A percentile compares a stretch with the other conserved stretches of the same genome.
These are phyloP conservation scores for Eucalyptus marginata DNA, from an alignment of 345 rosid species.

Conservation along the genomic window DNA sequence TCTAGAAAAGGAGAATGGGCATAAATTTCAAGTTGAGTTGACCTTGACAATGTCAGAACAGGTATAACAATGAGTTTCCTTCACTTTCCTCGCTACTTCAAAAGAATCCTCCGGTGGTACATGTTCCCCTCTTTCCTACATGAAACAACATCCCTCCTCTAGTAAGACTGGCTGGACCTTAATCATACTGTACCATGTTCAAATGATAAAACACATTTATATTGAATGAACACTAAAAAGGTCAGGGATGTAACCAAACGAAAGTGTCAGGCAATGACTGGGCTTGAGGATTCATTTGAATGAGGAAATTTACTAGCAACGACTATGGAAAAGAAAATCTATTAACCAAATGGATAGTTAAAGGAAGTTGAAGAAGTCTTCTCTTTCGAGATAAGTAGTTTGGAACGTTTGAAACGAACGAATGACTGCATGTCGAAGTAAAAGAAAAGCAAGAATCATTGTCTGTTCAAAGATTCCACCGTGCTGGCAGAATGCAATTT, in stretches of 20 bases:
- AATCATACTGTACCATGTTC: neutral
- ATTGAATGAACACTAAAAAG: neutral
- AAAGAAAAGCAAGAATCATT: neutral
- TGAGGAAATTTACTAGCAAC: neutral
- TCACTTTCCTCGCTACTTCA: slow-evolving; percentile 90
- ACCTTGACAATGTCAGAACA: slow-evolving; percentile 97
- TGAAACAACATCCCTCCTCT: neutral
- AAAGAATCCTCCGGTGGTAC: slow-evolving; percentile 95
- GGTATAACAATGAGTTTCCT: slow-evolving; percentile 88
- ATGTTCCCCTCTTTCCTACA: slow-evolving; percentile 97
- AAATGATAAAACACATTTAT: neutral
- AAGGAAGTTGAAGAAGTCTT: neutral
- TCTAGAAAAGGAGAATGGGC: neutral
- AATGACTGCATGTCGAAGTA: neutral
- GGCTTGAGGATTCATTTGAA: neutral
- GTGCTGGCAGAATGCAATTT: neutral
- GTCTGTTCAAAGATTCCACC: neutral
- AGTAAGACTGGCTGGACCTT: neutral
- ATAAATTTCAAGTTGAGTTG: neutral
- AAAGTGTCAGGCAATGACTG: neutral
- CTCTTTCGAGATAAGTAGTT: neutral
- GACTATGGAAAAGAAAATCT: neutral
- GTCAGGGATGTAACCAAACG: neutral
- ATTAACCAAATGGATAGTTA: neutral
- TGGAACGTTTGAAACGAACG: neutral